Evolutionary conservation across 495 filamentous ascomycete species (phyloP).

Genomic region (Trichoderma virens): DNA sequence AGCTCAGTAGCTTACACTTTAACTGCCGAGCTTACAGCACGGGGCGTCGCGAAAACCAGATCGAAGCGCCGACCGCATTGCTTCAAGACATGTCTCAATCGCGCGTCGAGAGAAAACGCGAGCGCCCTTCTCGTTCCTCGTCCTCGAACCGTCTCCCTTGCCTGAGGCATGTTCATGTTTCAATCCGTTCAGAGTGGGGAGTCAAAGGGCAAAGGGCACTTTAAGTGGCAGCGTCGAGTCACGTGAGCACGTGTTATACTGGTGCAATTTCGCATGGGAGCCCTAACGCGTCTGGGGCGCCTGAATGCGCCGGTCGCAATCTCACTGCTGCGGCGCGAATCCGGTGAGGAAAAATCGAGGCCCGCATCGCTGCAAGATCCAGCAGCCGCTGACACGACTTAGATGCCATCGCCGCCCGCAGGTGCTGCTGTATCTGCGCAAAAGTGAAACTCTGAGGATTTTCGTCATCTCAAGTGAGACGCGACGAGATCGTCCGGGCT

Average conservation of each 20-base stretch:
- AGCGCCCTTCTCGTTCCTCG: background rate
- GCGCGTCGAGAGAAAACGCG: background rate
- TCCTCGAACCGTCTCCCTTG: background rate
- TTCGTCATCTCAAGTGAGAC: background rate
- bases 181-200: background rate
- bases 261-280: background rate
- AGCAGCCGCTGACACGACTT: background rate
- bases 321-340: background rate
- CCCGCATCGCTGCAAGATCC: background rate
- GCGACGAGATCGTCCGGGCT: background rate
- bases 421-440: background rate
- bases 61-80: background rate
- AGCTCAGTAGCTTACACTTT: background rate
- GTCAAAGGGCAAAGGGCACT: background rate
- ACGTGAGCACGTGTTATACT: background rate
- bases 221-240: background rate
- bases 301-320: background rate
- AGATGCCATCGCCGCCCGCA: background rate
- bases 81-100: background rate
- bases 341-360: background rate
- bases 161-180: background rate
- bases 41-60: background rate
- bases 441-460: background rate
- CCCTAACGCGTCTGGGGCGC: constrained; percentile 1
- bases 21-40: constrained; percentile 1